Evolutionary conservation across 257 asterid species (phyloP).

Genomic region (Solanum medicagineum): DNA sequence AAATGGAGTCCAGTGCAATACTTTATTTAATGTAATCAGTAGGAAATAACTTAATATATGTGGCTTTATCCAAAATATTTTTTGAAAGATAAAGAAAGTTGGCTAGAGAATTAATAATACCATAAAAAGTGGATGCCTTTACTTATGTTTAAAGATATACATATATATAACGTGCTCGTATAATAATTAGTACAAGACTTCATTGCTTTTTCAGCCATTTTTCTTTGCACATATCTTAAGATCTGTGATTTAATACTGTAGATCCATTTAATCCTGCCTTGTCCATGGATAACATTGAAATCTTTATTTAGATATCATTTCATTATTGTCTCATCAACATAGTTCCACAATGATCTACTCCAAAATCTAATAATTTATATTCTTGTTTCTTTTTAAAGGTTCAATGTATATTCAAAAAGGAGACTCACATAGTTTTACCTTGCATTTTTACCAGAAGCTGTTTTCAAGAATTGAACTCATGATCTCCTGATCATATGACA

Average conservation of each 20-base stretch:
- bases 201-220: background rate
- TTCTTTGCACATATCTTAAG: background rate
- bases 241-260: background rate
- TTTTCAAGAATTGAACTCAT: too few relatives aligned
- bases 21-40: background rate
- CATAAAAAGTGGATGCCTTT: background rate
- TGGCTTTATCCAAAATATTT: background rate
- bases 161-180: slow-evolving; percentile 21
- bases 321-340: background rate
- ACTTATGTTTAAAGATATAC: slow-evolving; percentile 9
- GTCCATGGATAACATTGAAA: background rate
- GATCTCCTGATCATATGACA: too few relatives aligned
- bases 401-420: background rate
- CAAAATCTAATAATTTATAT: background rate
- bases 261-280: background rate
- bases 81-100: background rate
- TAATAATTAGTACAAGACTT: slow-evolving; percentile 20
- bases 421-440: background rate
- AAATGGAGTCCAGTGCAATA: background rate
- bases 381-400: background rate
- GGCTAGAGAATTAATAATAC: background rate
- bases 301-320: background rate
- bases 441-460: too few relatives aligned
- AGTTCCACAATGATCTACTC: slow-evolving; percentile 1
- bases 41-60: background rate